These are phyloP conservation scores for Saccharomycopsis fibuligera DNA, from an alignment of 805 yeast species.

Conservation along the genomic window DNA sequence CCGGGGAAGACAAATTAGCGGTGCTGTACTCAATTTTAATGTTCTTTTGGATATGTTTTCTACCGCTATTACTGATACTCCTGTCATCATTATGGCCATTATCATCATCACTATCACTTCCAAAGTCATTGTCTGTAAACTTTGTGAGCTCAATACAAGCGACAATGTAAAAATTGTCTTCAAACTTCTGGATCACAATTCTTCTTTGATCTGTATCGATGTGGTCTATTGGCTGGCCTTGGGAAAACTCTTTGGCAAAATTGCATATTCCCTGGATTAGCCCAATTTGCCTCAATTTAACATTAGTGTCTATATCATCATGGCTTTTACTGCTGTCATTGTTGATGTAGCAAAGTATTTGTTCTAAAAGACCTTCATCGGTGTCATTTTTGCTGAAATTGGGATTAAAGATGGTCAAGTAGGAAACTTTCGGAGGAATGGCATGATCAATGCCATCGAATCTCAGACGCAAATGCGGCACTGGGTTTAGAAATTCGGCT, in stretches of 20 bases:
- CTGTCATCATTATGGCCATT: neutral
- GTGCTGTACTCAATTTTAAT: constrained; percentile 15
- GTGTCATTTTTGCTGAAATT: constrained; percentile 9
- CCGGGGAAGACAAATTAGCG: constrained; percentile 12
- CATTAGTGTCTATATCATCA: neutral
- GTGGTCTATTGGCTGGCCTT: constrained; percentile 1
- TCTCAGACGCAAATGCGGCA: neutral
- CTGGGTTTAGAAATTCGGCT: neutral
- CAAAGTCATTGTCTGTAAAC: constrained; percentile 12
- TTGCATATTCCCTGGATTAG: constrained; percentile 18
- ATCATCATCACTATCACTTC: constrained; percentile 2
- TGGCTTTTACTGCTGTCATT: neutral
- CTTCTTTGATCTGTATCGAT: constrained; percentile 20
- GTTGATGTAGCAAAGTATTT: constrained; percentile 14
- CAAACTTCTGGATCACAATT: constrained; percentile 14
- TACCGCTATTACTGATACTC: neutral
- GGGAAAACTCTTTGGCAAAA: constrained; percentile 18
- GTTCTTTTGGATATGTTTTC: neutral
- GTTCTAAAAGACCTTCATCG: constrained; percentile 15
- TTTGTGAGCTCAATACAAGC: constrained; percentile 17
- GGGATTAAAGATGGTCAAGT: constrained; percentile 18
- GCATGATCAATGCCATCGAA: constrained; percentile 15
- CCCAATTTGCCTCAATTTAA: constrained; percentile 18
- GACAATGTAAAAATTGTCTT: constrained; percentile 12
- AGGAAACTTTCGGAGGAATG: constrained; percentile 16